phyloP scores from a whole-genome alignment of 441 rosid genomes.

The Macaranga tanarius region DNA sequence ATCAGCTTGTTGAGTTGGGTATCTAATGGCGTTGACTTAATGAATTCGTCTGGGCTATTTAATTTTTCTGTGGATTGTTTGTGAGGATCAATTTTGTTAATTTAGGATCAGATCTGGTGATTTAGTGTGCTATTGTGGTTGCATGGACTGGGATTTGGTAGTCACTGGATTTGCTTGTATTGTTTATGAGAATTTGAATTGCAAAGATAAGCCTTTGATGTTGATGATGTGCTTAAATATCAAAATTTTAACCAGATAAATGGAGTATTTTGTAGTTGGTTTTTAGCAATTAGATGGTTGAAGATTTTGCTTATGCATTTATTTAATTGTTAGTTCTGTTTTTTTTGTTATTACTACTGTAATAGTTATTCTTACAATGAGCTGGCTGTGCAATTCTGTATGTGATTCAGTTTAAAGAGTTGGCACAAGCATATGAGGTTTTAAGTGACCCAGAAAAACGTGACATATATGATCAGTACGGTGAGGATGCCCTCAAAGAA shows the following conservation, averaged over 20 bases:
- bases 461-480: constrained; percentile 86
- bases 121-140: constrained; percentile 5
- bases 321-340: neutral
- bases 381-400: neutral
- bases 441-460: constrained; percentile 90
- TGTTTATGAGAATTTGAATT: neutral
- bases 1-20: neutral
- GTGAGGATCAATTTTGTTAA: neutral
- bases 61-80: neutral
- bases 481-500: constrained; percentile 97
- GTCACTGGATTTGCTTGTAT: neutral
- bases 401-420: constrained; percentile 68
- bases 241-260: neutral
- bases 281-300: neutral
- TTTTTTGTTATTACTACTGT: neutral
- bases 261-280: neutral
- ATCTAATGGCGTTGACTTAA: neutral
- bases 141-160: neutral
- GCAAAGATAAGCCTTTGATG: no score
- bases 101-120: constrained; percentile 5
- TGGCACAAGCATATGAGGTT: constrained; percentile 97
- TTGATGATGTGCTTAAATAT: no score
- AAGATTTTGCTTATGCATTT: neutral
- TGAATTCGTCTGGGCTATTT: neutral
- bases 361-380: neutral